Conservation (phyloP, 306 rosid genomes). For the Psophocarpus tetragonolobus region DNA sequence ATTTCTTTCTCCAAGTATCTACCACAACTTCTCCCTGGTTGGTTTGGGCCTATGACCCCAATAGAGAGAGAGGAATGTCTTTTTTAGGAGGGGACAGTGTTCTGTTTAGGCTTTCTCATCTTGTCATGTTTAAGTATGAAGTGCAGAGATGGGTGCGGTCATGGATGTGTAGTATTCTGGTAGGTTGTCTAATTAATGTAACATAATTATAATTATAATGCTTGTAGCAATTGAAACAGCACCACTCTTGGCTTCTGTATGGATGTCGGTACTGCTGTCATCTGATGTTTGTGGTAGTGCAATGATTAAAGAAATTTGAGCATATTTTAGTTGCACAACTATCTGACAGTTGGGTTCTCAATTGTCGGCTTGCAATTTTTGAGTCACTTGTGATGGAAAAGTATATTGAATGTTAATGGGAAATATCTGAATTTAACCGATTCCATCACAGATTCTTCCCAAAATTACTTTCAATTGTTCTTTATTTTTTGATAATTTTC, state of each 20-base stretch:
- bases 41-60: not conserved
- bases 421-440: not conserved
- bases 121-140: not conserved
- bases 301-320: not conserved
- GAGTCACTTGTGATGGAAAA: slow-evolving; percentile 6
- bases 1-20: not conserved
- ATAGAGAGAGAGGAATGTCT: not conserved
- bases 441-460: not conserved
- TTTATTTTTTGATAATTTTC: not conserved
- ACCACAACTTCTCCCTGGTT: not conserved
- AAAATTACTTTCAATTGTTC: not conserved
- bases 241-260: not conserved
- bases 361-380: slow-evolving; percentile 5
- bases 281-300: not conserved
- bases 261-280: slow-evolving; percentile 5
- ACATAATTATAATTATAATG: slow-evolving; percentile 2
- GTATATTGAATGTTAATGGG: not conserved
- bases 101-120: not conserved
- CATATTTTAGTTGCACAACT: not conserved
- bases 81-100: not conserved
- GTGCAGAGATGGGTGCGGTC: not conserved
- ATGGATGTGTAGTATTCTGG: not conserved
- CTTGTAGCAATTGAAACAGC: not conserved
- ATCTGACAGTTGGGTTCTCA: not conserved
- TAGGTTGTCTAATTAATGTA: not conserved